Conservation (phyloP, 208 protist genomes). For the Vickermania spadyakhi region DNA sequence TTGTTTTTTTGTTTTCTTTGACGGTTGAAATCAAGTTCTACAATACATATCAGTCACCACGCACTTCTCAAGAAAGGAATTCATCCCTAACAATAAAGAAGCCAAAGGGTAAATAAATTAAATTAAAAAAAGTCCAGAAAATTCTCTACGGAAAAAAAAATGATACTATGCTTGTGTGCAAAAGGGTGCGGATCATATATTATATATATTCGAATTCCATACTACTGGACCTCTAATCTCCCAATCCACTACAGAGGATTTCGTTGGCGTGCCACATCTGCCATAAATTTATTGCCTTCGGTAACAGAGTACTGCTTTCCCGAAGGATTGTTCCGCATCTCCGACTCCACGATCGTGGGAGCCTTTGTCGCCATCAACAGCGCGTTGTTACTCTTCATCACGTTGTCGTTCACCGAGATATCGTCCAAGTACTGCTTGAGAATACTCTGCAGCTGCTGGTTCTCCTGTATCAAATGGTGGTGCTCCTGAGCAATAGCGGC, state of each 20-base stretch:
- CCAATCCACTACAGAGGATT: constrained; percentile 22
- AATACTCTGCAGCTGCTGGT: constrained; percentile 75
- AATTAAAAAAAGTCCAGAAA: too few species aligned
- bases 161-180: too few species aligned
- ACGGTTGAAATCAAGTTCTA: too few species aligned
- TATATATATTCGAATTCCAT: too few species aligned
- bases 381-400: constrained; percentile 63
- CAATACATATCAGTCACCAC: too few species aligned
- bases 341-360: constrained; percentile 62
- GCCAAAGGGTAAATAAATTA: too few species aligned
- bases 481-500: constrained; percentile 88
- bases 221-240: too few species aligned
- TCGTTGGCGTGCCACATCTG: constrained; percentile 42
- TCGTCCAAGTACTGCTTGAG: constrained; percentile 95
- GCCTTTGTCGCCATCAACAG: constrained; percentile 23
- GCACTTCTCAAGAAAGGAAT: too few species aligned
- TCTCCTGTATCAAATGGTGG: constrained; percentile 84
- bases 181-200: too few species aligned
- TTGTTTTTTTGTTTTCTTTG: too few species aligned
- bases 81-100: too few species aligned
- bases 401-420: constrained; percentile 90
- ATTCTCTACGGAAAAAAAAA: too few species aligned
- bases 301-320: constrained; percentile 54
- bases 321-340: constrained; percentile 1
- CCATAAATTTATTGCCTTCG: constrained; percentile 76